phyloP scores from a whole-genome alignment of 108 stramenopile genomes.

The Cyclostephanos invisitatus region DNA sequence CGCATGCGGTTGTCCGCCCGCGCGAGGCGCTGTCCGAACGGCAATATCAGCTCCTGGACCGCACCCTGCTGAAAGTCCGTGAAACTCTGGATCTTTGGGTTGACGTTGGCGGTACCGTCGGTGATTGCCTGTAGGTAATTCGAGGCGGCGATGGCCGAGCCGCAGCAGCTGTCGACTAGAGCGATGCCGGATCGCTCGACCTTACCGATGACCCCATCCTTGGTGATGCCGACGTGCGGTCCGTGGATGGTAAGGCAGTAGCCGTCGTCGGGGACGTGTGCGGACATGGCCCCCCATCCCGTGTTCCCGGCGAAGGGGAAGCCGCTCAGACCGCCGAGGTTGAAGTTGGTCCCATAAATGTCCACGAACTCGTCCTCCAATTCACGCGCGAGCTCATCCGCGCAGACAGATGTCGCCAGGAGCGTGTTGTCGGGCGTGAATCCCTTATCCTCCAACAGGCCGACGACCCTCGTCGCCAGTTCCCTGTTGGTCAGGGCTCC shows the following conservation, averaged over 20 bases:
- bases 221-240: slow-evolving; percentile 71
- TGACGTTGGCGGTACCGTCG: slow-evolving; percentile 23
- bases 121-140: slow-evolving; percentile 42
- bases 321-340: slow-evolving; percentile 69
- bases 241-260: slow-evolving; percentile 63
- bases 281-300: slow-evolving; percentile 71
- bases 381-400: slow-evolving; percentile 51
- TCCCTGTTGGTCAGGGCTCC: slow-evolving; percentile 16
- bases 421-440: slow-evolving; percentile 20
- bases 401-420: slow-evolving; percentile 39
- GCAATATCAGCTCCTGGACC: slow-evolving; percentile 51
- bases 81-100: slow-evolving; percentile 38
- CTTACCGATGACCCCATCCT: slow-evolving; percentile 59
- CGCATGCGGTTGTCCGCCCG: slow-evolving; percentile 43
- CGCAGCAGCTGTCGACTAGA: slow-evolving; percentile 30
- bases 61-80: slow-evolving; percentile 59
- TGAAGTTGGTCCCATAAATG: slow-evolving; percentile 54
- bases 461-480: slow-evolving; percentile 8
- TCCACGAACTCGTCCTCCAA: slow-evolving; percentile 50
- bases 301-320: slow-evolving; percentile 71
- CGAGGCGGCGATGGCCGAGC: slow-evolving; percentile 51
- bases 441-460: slow-evolving; percentile 9
- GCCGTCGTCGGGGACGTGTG: slow-evolving; percentile 70
- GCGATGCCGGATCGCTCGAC: slow-evolving; percentile 57
- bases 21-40: slow-evolving; percentile 52